These are phyloP conservation scores for Phytopythium oedochilum DNA, from an alignment of 352 stramenopile genomes.

Conservation along the genomic window DNA sequence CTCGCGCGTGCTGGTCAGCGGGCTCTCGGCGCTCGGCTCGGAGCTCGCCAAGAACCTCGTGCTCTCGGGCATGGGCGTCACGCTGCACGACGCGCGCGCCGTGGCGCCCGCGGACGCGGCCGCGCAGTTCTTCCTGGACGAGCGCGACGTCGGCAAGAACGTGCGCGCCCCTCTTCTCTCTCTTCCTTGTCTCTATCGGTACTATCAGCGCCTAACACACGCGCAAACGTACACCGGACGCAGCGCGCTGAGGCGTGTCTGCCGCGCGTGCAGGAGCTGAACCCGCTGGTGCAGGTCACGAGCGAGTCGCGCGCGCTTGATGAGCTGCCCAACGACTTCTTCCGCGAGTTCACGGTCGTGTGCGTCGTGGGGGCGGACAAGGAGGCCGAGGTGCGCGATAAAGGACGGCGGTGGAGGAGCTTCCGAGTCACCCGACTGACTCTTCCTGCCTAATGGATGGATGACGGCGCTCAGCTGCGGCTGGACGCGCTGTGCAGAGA, in stretches of 20 bases:
- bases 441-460: background rate
- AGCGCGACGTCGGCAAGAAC: conserved; percentile 68
- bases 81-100: conserved; percentile 82
- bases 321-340: conserved; percentile 58
- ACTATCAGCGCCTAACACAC: too few species aligned
- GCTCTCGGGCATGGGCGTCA: conserved; percentile 93
- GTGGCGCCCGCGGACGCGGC: conserved; percentile 42
- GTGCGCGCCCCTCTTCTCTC: conserved; percentile 19
- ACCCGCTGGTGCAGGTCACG: conserved; percentile 88
- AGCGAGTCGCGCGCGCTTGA: conserved; percentile 63
- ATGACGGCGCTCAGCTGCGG: conserved; percentile 27
- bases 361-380: conserved; percentile 50
- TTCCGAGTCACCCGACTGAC: background rate
- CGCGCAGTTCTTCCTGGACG: conserved; percentile 85
- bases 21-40: conserved; percentile 75
- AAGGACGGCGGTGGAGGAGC: background rate
- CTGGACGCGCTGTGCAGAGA: conserved; percentile 57
- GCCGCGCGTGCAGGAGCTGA: conserved; percentile 90
- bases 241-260: conserved; percentile 77
- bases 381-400: conserved; percentile 24
- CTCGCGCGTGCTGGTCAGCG: conserved; percentile 86
- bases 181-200: background rate
- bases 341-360: conserved; percentile 88
- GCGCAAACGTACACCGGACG: too few species aligned
- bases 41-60: conserved; percentile 98